phyloP scores from a whole-genome alignment of 257 asterid genomes.

The Przewalskia tangutica region DNA sequence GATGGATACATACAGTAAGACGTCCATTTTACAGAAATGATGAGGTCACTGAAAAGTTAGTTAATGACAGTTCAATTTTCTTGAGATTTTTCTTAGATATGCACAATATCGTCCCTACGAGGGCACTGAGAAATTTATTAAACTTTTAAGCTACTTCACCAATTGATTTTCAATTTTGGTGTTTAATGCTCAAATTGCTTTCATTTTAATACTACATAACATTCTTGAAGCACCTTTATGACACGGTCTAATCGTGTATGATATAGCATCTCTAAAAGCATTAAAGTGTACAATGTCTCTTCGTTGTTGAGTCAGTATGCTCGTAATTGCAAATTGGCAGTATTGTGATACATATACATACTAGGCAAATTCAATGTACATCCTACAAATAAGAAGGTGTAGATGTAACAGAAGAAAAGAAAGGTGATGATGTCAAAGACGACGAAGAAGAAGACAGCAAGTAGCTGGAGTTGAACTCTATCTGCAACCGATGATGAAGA shows the following conservation, averaged over 20 bases:
- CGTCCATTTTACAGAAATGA: no score
- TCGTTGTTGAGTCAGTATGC: neutral
- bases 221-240: neutral
- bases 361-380: neutral
- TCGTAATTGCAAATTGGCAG: neutral
- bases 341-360: neutral
- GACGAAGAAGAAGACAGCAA: slow-evolving; percentile 17
- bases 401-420: slow-evolving; percentile 37
- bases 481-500: slow-evolving; percentile 55
- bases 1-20: no score
- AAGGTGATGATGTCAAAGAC: slow-evolving; percentile 42
- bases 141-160: neutral
- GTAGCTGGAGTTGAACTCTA: slow-evolving; percentile 53
- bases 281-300: neutral
- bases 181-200: neutral
- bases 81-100: no score
- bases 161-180: neutral
- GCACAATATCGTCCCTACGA: no score
- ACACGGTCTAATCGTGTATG: neutral
- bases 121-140: neutral
- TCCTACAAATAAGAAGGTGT: slow-evolving; percentile 23
- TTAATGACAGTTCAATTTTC: no score
- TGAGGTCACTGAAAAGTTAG: no score
- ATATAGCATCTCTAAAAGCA: neutral
- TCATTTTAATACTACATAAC: neutral